Base-by-base conservation (phyloP, 2,329 filamentous ascomycete species). In the Exophiala sp. region DNA sequence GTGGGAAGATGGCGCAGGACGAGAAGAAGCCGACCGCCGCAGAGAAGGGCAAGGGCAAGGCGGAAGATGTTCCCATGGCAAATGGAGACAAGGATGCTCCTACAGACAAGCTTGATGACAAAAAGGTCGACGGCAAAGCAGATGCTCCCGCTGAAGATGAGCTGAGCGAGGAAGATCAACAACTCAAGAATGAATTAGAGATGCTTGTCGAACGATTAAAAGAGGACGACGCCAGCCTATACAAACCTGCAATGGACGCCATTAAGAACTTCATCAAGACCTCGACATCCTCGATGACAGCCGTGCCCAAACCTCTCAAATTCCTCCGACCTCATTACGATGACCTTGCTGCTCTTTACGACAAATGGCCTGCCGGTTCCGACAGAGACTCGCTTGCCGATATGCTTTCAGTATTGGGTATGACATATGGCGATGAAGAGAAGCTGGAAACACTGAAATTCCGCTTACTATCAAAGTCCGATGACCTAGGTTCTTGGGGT, bases 201-300 rank as follows among this genome's bases (percentile, higher is more conserved):
- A 95, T 97, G 91, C 83, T 99, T 48, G 92, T 96, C 7, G 94
- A 99, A 77, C 84, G 94, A 68, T 79, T 99, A 81, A 88, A 88
- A 89, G 94, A 97, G 77, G 81, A 87, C 62, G 88, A 97, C 75
- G 80, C 82, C 62, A 85, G 84, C 55, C 87, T 97, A 64, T 96
- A 97, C 78, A 92, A 91, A 72, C 84, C 91, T 55, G 88, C 94
- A 50, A 79, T 99, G 63, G 91, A 97, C 73, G 88, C 91, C 63
- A 96, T 99, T 84, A 97, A 96, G 79, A 90, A 86, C 67, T 95
- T 90, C 69, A 99, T 99, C 80, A 97, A 96, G 79, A 99, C 94
- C 52, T 96, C 94, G 56, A 99, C 94, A 63, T 97, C 91, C 55
- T 99, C 95, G 42, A 99, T 99, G 94, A 99, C 94, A 45, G 94